Conservation (phyloP, 805 yeast genomes). For the Ascoidea tarda region DNA sequence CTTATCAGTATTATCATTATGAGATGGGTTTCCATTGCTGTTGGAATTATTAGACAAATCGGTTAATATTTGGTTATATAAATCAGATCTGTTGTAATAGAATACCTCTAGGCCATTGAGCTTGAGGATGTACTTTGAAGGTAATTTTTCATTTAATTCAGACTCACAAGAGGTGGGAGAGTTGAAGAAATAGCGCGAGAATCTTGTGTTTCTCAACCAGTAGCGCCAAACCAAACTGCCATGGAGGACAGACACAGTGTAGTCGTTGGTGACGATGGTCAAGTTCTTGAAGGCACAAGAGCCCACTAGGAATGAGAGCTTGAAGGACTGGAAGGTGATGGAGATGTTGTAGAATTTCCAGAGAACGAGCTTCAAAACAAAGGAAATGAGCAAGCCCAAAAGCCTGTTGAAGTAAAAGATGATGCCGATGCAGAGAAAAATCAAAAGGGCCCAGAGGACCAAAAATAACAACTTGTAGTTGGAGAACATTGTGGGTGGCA, state of each 20-base stretch:
- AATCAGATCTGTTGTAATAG: slow-evolving; percentile 63
- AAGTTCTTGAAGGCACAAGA: slow-evolving; percentile 66
- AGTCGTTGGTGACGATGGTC: slow-evolving; percentile 58
- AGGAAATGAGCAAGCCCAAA: slow-evolving; percentile 45
- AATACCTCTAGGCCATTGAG: slow-evolving; percentile 74
- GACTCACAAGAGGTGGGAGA: slow-evolving; percentile 9
- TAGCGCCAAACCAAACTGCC: slow-evolving; percentile 83
- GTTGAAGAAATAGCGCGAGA: slow-evolving; percentile 11
- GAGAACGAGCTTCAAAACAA: slow-evolving; percentile 32
- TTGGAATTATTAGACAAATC: slow-evolving; percentile 15
- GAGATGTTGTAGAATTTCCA: slow-evolving; percentile 53
- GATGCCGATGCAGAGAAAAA: slow-evolving; percentile 45
- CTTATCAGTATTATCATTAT: slow-evolving; percentile 12
- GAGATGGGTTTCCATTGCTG: slow-evolving; percentile 10
- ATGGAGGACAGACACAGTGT: slow-evolving; percentile 53
- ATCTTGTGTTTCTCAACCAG: slow-evolving; percentile 47
- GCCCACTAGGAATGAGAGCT: slow-evolving; percentile 73
- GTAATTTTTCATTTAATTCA: slow-evolving; percentile 4
- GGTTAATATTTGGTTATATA: slow-evolving; percentile 54
- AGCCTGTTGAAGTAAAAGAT: slow-evolving; percentile 68
- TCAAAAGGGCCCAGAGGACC: slow-evolving; percentile 66
- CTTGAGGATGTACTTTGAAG: slow-evolving; percentile 13
- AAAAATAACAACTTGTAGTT: slow-evolving; percentile 51
- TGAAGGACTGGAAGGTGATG: slow-evolving; percentile 56
- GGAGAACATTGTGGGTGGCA: neutral